Conservation (phyloP, 306 rosid species). For the Acacia confusa region DNA sequence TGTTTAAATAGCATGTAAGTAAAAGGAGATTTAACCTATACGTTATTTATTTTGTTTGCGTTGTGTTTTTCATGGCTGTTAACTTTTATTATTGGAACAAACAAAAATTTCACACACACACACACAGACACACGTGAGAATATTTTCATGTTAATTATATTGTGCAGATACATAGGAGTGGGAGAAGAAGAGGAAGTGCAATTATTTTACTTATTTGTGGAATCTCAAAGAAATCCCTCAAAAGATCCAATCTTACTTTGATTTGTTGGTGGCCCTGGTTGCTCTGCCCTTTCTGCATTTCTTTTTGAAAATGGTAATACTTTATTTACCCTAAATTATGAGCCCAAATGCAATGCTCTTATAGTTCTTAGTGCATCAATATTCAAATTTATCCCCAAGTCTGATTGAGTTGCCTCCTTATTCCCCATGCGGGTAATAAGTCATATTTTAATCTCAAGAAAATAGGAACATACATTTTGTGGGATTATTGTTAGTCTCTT, state of each 20-base stretch:
- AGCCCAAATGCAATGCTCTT: neutral
- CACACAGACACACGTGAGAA: too few relatives aligned
- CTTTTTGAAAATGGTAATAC: constrained; percentile 33
- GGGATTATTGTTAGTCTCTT: too few relatives aligned
- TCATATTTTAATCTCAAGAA: neutral
- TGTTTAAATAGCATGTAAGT: too few relatives aligned
- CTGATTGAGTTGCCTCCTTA: neutral
- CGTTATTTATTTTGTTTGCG: neutral
- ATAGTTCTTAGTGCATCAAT: neutral
- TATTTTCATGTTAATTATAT: neutral
- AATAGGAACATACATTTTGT: neutral
- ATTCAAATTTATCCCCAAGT: neutral
- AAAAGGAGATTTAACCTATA: neutral
- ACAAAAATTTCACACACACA: neutral
- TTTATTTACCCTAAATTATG: neutral
- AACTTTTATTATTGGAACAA: neutral
- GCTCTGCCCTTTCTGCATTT: constrained; percentile 34
- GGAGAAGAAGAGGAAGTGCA: constrained; percentile 37
- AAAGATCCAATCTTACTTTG: constrained; percentile 37
- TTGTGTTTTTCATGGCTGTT: neutral
- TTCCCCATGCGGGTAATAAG: neutral
- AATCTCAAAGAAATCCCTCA: constrained; percentile 33
- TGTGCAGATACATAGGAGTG: constrained; percentile 42
- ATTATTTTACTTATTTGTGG: constrained; percentile 39
- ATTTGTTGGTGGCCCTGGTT: constrained; percentile 43